A percentile compares a stretch with the other conserved stretches of the same genome.
phyloP scores from a whole-genome alignment of 225 moss, liverwort and hornwort species.

The Pseudisothecium myosuroides region DNA sequence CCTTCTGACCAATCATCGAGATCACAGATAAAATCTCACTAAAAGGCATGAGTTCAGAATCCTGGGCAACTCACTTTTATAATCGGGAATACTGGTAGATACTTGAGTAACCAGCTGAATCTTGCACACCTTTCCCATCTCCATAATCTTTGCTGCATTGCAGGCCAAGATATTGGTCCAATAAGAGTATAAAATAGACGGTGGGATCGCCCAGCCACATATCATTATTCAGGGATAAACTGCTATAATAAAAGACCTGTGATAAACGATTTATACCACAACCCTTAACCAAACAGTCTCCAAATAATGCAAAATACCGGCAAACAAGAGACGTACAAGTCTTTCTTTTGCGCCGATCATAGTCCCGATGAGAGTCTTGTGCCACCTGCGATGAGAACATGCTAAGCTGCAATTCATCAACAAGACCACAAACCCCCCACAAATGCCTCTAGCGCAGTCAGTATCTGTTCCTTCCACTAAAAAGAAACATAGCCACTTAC shows the following conservation, averaged over 20 bases:
- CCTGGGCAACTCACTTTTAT: constrained; percentile 46
- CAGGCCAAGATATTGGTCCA: neutral
- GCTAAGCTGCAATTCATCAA: constrained; percentile 93
- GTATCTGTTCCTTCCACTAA: constrained; percentile 28
- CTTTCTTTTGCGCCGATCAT: constrained; percentile 51
- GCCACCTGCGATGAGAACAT: constrained; percentile 99
- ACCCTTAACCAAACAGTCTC: neutral
- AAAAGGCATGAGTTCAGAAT: neutral
- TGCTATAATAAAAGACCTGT: neutral
- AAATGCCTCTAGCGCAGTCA: constrained; percentile 28
- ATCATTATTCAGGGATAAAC: neutral
- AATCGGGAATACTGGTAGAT: constrained; percentile 57
- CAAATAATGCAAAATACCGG: neutral
- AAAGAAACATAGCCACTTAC: neutral
- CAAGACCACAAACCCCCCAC: constrained; percentile 42
- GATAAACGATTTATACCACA: neutral
- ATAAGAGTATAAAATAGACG: neutral
- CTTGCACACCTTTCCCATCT: constrained; percentile 88
- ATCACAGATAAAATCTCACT: neutral
- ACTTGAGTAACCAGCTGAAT: constrained; percentile 90
- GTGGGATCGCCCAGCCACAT: neutral
- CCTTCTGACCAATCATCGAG: neutral
- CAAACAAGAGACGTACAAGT: constrained; percentile 30
- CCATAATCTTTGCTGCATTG: constrained; percentile 60
- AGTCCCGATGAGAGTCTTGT: constrained; percentile 61